Conservation (phyloP, 2,329 filamentous ascomycete species). For the Fusarium musae region DNA sequence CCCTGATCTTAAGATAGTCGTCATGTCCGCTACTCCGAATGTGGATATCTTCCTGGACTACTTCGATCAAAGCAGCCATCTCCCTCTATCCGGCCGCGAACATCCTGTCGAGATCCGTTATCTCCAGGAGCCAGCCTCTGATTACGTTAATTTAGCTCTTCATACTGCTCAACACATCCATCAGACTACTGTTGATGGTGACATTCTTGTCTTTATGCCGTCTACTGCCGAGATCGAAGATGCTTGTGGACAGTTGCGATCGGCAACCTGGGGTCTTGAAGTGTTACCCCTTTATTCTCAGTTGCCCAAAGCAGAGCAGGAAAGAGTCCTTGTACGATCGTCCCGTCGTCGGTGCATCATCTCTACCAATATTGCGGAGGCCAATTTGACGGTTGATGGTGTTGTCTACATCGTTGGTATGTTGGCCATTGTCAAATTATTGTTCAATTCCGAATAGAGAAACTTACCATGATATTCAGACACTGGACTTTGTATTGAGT, state of each 20-base stretch:
- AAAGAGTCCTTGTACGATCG: slow-evolving; percentile 89
- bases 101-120: neutral
- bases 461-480: neutral
- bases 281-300: slow-evolving; percentile 94
- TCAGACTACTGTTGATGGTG: neutral
- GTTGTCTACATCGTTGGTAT: slow-evolving; percentile 74
- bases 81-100: neutral
- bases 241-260: neutral
- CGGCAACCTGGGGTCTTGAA: slow-evolving; percentile 69
- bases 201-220: neutral
- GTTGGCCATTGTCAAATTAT: slow-evolving; percentile 62
- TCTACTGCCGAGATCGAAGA: neutral
- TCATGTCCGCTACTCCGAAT: neutral
- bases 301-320: slow-evolving; percentile 88
- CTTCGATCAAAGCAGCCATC: neutral
- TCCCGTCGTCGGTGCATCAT: slow-evolving; percentile 91
- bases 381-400: slow-evolving; percentile 94
- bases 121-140: neutral
- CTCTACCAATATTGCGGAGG: slow-evolving; percentile 97
- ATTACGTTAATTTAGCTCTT: neutral
- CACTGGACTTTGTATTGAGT: neutral
- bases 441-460: neutral
- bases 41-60: neutral
- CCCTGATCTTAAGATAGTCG: neutral
- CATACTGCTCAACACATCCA: neutral